A percentile compares a stretch with the other conserved stretches of the same genome.
These are phyloP conservation scores for Microstroma glucosiphilum DNA, from an alignment of 1,284 basidiomycete species.

Conservation along the genomic window DNA sequence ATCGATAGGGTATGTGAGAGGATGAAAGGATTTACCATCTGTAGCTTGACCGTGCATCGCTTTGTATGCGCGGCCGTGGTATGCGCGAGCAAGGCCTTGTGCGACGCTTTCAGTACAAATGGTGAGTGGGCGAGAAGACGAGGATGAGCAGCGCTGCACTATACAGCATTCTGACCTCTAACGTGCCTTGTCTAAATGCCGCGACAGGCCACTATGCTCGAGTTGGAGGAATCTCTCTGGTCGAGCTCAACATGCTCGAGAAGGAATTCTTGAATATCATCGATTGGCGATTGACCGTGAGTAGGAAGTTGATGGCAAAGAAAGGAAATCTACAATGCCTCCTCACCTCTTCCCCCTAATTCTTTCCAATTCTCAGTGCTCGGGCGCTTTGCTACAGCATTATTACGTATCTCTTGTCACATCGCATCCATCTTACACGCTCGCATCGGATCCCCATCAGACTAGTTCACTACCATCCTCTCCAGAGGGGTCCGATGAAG, in stretches of 20 bases:
- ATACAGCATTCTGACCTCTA: too few relatives aligned
- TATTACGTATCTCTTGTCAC: constrained; percentile 46
- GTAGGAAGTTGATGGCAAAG: too few relatives aligned
- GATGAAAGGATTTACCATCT: constrained; percentile 46
- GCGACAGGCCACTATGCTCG: constrained; percentile 41
- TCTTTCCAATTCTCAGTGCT: constrained; percentile 14
- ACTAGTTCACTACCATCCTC: too few relatives aligned
- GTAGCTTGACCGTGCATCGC: constrained; percentile 47
- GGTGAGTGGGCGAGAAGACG: constrained; percentile 15
- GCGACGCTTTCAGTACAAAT: constrained; percentile 50
- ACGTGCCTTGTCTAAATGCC: not conserved
- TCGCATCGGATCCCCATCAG: constrained; percentile 3
- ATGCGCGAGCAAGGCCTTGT: constrained; percentile 46
- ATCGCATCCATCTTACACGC: constrained; percentile 27
- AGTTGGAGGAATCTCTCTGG: constrained; percentile 46
- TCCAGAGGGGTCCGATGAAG: too few relatives aligned
- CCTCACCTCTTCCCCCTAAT: too few relatives aligned
- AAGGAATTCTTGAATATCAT: constrained; percentile 48
- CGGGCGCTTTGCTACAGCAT: constrained; percentile 40
- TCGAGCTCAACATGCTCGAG: constrained; percentile 49
- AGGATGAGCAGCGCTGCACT: too few relatives aligned
- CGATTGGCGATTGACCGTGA: constrained; percentile 40
- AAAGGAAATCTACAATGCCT: constrained; percentile 6
- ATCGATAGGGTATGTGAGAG: constrained; percentile 48
- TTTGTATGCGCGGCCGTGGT: constrained; percentile 49